Conservation (phyloP, 768 basidiomycete species). For the Dictyophora rubrovolvata region DNA sequence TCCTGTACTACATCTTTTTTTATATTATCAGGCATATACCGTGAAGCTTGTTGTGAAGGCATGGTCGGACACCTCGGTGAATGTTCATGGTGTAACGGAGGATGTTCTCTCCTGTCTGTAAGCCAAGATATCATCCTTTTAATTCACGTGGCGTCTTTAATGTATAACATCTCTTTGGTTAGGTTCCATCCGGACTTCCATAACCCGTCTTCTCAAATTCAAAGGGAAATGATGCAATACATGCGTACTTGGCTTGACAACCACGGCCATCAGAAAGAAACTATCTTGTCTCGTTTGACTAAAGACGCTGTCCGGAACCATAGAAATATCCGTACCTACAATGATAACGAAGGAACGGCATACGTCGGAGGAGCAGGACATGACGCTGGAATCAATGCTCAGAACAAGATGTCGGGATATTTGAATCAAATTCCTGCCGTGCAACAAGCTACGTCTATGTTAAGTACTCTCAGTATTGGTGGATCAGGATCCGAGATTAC, state of each 20-base stretch:
- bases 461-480: conserved; percentile 17
- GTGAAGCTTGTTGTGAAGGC: conserved; percentile 65
- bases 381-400: conserved; percentile 37
- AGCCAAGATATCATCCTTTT: conserved; percentile 16
- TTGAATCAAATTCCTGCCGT: conserved; percentile 37
- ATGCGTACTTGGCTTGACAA: conserved; percentile 52
- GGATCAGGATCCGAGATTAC: conserved; percentile 14
- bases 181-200: conserved; percentile 86
- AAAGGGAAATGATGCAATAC: conserved; percentile 65
- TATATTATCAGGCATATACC: conserved; percentile 41
- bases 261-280: conserved; percentile 37
- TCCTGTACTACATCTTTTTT: background rate
- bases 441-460: conserved; percentile 30
- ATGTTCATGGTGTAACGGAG: conserved; percentile 47
- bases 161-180: background rate
- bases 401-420: conserved; percentile 38
- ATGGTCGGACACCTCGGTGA: conserved; percentile 64
- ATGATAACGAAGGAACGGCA: conserved; percentile 38
- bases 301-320: conserved; percentile 64
- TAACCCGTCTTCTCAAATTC: conserved; percentile 49
- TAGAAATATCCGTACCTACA: conserved; percentile 52
- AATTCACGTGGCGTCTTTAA: background rate
- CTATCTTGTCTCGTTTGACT: conserved; percentile 44
- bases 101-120: conserved; percentile 61
- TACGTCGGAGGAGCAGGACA: conserved; percentile 40